phyloP scores from a whole-genome alignment of 148 eudicot species.

The Heliamphora exappendiculata region DNA sequence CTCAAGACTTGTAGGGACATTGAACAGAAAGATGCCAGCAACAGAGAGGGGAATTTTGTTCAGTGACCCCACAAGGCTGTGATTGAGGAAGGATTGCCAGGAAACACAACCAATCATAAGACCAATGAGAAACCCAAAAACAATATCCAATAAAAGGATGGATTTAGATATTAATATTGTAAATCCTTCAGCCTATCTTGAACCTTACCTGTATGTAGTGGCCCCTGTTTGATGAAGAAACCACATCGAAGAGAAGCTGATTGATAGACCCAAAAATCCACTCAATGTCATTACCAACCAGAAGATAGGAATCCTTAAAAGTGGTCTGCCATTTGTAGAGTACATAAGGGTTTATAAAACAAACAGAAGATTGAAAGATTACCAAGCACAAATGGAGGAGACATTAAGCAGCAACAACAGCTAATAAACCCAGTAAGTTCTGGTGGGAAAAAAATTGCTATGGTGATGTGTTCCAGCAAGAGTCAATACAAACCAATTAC shows the following conservation, averaged over 20 bases:
- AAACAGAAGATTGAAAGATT: not conserved
- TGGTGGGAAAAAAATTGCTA: not conserved
- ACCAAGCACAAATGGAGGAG: not conserved
- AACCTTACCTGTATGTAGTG: conserved; percentile 81
- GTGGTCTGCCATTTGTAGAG: conserved; percentile 56
- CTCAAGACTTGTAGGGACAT: conserved; percentile 94
- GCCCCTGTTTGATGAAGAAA: conserved; percentile 99
- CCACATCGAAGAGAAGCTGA: conserved; percentile 99
- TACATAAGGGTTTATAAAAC: not conserved
- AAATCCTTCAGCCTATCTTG: not conserved
- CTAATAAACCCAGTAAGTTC: not conserved
- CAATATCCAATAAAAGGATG: not conserved
- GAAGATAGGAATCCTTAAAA: conserved; percentile 65
- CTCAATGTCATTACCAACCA: conserved; percentile 97
- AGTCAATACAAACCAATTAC: not conserved
- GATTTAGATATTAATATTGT: too few species aligned
- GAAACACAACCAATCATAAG: conserved; percentile 4
- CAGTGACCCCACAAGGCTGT: conserved; percentile 95
- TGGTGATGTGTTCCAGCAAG: not conserved
- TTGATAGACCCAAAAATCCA: conserved; percentile 91
- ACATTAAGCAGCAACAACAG: not conserved
- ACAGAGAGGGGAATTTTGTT: conserved; percentile 94
- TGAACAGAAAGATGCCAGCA: conserved; percentile 76
- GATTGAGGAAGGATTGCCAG: too few species aligned
- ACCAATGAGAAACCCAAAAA: not conserved